phyloP scores from a whole-genome alignment of 2,329 filamentous ascomycete genomes.

The Davidsoniella australis region DNA sequence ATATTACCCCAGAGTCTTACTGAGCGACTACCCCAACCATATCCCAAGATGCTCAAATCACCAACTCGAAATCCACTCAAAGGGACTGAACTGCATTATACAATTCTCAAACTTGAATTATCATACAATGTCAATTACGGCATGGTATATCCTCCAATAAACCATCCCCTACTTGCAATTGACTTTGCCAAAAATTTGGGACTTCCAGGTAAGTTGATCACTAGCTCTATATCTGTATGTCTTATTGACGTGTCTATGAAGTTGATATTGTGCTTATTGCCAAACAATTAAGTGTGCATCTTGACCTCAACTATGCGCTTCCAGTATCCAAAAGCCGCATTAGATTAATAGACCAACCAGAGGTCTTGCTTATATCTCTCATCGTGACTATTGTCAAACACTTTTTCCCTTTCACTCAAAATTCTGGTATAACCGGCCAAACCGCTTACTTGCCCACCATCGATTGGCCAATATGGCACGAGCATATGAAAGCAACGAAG shows the following conservation, averaged over 20 bases:
- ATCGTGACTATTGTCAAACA: slow-evolving; percentile 65
- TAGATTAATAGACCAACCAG: slow-evolving; percentile 42
- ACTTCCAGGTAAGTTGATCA: slow-evolving; percentile 44
- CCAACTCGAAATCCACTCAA: slow-evolving; percentile 24
- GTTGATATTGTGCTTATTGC: slow-evolving; percentile 14
- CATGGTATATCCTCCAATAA: slow-evolving; percentile 56
- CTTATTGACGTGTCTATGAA: slow-evolving; percentile 1
- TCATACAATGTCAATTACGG: slow-evolving; percentile 52
- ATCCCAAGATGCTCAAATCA: slow-evolving; percentile 41
- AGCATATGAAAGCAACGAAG: slow-evolving; percentile 20
- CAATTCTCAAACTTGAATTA: slow-evolving; percentile 42
- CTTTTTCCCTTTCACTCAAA: slow-evolving; percentile 49
- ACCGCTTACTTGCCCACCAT: slow-evolving; percentile 23
- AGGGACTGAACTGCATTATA: slow-evolving; percentile 44
- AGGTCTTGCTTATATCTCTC: slow-evolving; percentile 53
- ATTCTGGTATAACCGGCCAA: slow-evolving; percentile 21
- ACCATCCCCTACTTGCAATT: slow-evolving; percentile 49
- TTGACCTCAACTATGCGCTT: slow-evolving; percentile 2
- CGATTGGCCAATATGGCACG: slow-evolving; percentile 49
- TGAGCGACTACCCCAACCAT: slow-evolving; percentile 43
- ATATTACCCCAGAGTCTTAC: slow-evolving; percentile 45
- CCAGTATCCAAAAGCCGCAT: slow-evolving; percentile 9
- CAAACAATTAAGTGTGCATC: slow-evolving; percentile 4
- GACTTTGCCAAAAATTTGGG: slow-evolving; percentile 54
- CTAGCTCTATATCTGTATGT: too few species aligned